Evolutionary conservation across 1,139 yeast genomes (phyloP).

Genomic region (Geotrichum bryndzae): DNA sequence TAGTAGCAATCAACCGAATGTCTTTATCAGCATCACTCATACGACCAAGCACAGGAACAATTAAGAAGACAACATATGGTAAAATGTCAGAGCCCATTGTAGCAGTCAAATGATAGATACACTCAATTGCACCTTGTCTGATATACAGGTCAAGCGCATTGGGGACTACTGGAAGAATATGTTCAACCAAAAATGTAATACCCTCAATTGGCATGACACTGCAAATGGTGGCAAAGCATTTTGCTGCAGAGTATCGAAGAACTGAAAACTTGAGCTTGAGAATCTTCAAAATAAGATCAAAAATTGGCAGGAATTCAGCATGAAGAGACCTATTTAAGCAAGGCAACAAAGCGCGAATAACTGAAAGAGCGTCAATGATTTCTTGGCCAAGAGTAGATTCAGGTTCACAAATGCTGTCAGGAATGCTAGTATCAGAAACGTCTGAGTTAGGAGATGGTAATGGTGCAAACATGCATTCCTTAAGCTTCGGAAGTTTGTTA

Average conservation of each 20-base stretch:
- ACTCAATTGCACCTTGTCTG: conserved; percentile 92
- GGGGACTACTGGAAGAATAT: conserved; percentile 71
- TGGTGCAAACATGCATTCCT: conserved; percentile 63
- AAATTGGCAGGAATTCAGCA: conserved; percentile 43
- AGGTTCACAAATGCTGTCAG: conserved; percentile 39
- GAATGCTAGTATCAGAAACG: conserved; percentile 26
- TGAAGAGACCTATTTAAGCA: conserved; percentile 49
- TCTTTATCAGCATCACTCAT: conserved; percentile 95
- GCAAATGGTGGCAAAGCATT: conserved; percentile 79
- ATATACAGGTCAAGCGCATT: conserved; percentile 71
- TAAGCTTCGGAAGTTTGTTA: conserved; percentile 59
- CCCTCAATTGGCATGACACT: conserved; percentile 66
- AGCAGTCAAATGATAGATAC: conserved; percentile 75
- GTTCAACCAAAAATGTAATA: conserved; percentile 73
- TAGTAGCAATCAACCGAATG: conserved; percentile 85
- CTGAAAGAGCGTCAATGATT: conserved; percentile 80
- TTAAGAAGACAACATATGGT: conserved; percentile 91
- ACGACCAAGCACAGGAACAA: conserved; percentile 93
- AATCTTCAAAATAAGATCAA: conserved; percentile 53
- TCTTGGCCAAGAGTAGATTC: conserved; percentile 63
- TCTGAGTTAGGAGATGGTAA: conserved; percentile 36
- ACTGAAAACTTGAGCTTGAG: conserved; percentile 69
- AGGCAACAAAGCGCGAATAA: conserved; percentile 69
- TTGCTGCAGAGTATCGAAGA: conserved; percentile 83
- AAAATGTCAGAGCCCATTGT: conserved; percentile 85